Conservation (phyloP, 306 rosid genomes). For the Malus sieversii region DNA sequence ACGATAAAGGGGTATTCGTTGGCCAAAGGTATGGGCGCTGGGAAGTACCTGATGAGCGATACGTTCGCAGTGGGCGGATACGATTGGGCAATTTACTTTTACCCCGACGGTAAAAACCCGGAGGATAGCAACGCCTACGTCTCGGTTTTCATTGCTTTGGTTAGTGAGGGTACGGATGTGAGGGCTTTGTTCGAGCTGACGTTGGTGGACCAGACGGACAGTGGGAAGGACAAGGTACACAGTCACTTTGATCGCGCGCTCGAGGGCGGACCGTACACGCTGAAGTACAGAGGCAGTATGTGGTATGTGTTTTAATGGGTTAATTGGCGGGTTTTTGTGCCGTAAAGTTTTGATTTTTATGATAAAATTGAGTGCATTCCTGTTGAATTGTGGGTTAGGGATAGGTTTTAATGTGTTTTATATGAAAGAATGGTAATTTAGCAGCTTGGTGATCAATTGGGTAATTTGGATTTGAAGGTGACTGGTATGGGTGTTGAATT, state of each 20-base stretch:
- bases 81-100: conserved; percentile 92
- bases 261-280: conserved; percentile 84
- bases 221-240: conserved; percentile 76
- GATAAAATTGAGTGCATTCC: background rate
- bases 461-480: background rate
- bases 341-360: background rate
- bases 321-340: background rate
- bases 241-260: conserved; percentile 90
- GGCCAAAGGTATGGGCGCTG: conserved; percentile 89
- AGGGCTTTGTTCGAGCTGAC: conserved; percentile 80
- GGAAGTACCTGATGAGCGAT: conserved; percentile 74
- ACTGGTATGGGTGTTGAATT: background rate
- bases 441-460: background rate
- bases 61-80: conserved; percentile 78
- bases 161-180: conserved; percentile 80
- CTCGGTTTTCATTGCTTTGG: conserved; percentile 81
- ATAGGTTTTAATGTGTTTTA: background rate
- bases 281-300: conserved; percentile 94
- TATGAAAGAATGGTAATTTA: background rate
- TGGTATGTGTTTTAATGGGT: conserved; percentile 40
- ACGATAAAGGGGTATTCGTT: conserved; percentile 75
- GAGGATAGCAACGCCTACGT: conserved; percentile 76
- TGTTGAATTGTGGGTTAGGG: conserved; percentile 13
- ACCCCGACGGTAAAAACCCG: conserved; percentile 85
- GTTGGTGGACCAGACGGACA: conserved; percentile 61